Percentiles rank a stretch among this genome's conserved stretches.
Evolutionary conservation across 1,139 yeast species (phyloP).

Genomic region (Candida sojae): DNA sequence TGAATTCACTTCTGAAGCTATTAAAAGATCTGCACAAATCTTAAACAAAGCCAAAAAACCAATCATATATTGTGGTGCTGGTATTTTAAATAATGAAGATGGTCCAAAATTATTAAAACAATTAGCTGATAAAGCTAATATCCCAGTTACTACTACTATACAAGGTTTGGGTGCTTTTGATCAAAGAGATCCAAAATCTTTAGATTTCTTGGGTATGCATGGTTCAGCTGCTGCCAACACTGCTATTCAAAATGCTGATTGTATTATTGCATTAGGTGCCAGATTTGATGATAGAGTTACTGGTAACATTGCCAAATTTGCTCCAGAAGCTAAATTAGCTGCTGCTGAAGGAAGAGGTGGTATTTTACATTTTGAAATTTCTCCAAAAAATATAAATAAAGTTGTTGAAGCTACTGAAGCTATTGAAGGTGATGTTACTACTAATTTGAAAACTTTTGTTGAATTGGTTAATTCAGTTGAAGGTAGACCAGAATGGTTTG

Average conservation of each 20-base stretch:
- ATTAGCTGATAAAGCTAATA: slow-evolving; percentile 84
- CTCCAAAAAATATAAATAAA: slow-evolving; percentile 95
- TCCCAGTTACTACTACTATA: slow-evolving; percentile 94
- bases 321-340: slow-evolving; percentile 90
- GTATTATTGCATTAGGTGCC: slow-evolving; percentile 93
- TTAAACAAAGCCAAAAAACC: slow-evolving; percentile 86
- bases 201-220: slow-evolving; percentile 98
- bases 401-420: slow-evolving; percentile 98
- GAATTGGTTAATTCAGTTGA: slow-evolving; percentile 65
- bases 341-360: slow-evolving; percentile 92
- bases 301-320: slow-evolving; percentile 80
- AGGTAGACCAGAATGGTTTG: slow-evolving; percentile 80
- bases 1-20: slow-evolving; percentile 75
- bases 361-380: slow-evolving; percentile 91
- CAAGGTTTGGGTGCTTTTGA: slow-evolving; percentile 95
- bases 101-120: slow-evolving; percentile 82
- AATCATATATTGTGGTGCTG: slow-evolving; percentile 88
- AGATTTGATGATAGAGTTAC: slow-evolving; percentile 99
- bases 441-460: slow-evolving; percentile 69
- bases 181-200: slow-evolving; percentile 85
- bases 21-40: slow-evolving; percentile 74
- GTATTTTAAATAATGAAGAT: slow-evolving; percentile 75
- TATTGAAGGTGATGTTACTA: slow-evolving; percentile 91
- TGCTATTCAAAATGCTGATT: slow-evolving; percentile 91
- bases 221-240: slow-evolving; percentile 94